Percentiles rank a stretch among this genome's conserved stretches.
phyloP scores from a whole-genome alignment of 2,329 filamentous ascomycete genomes.

The Fusarium clavum region DNA sequence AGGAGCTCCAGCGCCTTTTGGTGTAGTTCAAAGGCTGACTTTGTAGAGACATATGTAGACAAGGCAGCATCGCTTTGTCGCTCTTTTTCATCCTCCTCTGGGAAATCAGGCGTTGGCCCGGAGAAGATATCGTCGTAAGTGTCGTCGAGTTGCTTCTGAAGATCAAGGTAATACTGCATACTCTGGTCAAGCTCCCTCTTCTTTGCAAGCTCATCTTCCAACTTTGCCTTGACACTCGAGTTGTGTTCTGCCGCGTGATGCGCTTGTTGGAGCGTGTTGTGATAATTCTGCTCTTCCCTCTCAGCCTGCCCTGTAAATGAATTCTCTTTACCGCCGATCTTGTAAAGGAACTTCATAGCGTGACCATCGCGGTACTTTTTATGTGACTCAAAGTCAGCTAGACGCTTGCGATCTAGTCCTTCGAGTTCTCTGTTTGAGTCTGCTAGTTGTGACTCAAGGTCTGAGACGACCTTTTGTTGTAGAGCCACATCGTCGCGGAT shows the following conservation, averaged over 20 bases:
- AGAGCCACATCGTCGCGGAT: constrained; percentile 59
- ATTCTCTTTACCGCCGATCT: constrained; percentile 59
- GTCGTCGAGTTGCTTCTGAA: constrained; percentile 61
- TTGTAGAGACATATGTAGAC: constrained; percentile 53
- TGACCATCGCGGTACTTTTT: constrained; percentile 65
- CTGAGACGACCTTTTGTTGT: constrained; percentile 58
- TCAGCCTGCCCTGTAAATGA: constrained; percentile 57
- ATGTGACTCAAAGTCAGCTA: constrained; percentile 63
- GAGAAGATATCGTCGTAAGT: constrained; percentile 65
- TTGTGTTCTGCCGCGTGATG: constrained; percentile 58
- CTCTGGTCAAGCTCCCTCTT: constrained; percentile 52
- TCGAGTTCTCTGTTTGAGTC: constrained; percentile 53
- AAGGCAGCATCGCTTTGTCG: constrained; percentile 50
- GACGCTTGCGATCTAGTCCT: constrained; percentile 55
- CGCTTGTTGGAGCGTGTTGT: constrained; percentile 62
- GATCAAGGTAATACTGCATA: constrained; percentile 51
- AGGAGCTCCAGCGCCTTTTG: constrained; percentile 56
- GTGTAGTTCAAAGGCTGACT: constrained; percentile 54
- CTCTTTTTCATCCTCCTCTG: constrained; percentile 65
- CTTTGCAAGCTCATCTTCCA: constrained; percentile 54
- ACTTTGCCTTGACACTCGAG: constrained; percentile 54
- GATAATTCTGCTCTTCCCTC: constrained; percentile 67
- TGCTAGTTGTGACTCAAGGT: constrained; percentile 57
- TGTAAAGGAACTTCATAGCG: constrained; percentile 64
- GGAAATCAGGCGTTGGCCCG: constrained; percentile 63